Base-by-base conservation (phyloP, 805 yeast species). In the Saccharomycopsis javanensis region DNA sequence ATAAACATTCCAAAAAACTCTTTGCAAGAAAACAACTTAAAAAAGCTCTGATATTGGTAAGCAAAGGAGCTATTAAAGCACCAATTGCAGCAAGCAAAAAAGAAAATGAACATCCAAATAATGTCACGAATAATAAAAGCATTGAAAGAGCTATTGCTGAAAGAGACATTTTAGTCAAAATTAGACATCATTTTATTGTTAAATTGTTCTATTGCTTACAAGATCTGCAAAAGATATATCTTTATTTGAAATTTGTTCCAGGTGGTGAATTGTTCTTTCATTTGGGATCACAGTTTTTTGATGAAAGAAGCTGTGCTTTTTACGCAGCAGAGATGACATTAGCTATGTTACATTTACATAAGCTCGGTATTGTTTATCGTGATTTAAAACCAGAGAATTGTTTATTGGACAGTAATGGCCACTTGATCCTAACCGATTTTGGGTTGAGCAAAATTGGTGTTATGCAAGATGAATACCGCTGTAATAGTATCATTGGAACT, bases 301-400 rank as follows among this genome's bases (percentile, higher is more conserved):
- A 72, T 57, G 95, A 83, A 71, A 81, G 77, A 66, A 79, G 81
- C 37, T 86, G 89, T 1, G 81, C 90, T 2, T 88, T 82, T 65
- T 88, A 88, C 63, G 76, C 83, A 3, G 96, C 94, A 0, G 94
- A 89, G 65, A 83, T 88, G 72, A 81, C 88, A 4, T 75, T 86
- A 51, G 96, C 96, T 0, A 69, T 89, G 45, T 72, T 76, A 53
- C 96, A 90, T 68, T 72, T 89, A 27, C 96, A 89, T 67, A 75
- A 75, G 50, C 77, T 85, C 18, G 96, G 96, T 13, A 84, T 89
- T 20, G 91, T 89, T 4, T 90, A 89, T 65, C 78, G 96, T 46
- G 97, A 89, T 67, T 73, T 89, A 62, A 89, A 89, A 69, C 96
- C 97, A 4, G 97, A 89, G 69, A 89, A 89, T 65, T 90, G 96